A percentile compares a stretch with the other conserved stretches of the same genome.
These are phyloP conservation scores for Aspergillus persii DNA, from an alignment of 2,329 filamentous ascomycete species.

Conservation along the genomic window DNA sequence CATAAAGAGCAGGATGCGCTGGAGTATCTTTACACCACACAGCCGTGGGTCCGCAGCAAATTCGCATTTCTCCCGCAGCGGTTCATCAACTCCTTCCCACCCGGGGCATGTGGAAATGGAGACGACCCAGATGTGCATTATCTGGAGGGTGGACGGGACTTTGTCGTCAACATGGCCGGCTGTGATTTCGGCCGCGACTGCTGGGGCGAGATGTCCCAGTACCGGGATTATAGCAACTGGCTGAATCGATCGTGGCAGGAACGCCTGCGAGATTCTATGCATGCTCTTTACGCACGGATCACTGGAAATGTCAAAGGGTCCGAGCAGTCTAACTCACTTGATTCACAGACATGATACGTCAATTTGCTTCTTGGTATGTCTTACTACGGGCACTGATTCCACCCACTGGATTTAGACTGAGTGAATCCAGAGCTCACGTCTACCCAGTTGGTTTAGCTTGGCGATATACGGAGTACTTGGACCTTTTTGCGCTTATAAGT, in stretches of 20 bases:
- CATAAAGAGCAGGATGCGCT: slow-evolving; percentile 98
- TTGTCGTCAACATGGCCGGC: slow-evolving; percentile 97
- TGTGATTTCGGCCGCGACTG: slow-evolving; percentile 97
- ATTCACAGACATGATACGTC: not conserved
- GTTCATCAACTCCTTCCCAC: slow-evolving; percentile 90
- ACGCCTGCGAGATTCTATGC: slow-evolving; percentile 43
- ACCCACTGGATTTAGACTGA: not conserved
- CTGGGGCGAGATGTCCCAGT: slow-evolving; percentile 97
- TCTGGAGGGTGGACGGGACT: slow-evolving; percentile 78
- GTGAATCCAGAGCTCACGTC: not conserved
- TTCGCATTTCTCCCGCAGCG: slow-evolving; percentile 88
- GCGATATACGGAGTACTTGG: not conserved
- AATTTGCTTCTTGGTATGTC: not conserved
- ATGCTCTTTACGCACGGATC: slow-evolving; percentile 20
- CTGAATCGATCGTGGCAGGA: slow-evolving; percentile 85
- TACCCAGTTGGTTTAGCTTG: not conserved
- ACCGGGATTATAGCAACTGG: slow-evolving; percentile 84
- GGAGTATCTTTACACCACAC: slow-evolving; percentile 84
- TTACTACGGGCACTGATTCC: not conserved
- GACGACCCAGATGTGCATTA: slow-evolving; percentile 77
- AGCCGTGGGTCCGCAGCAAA: slow-evolving; percentile 89
- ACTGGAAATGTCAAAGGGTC: slow-evolving; percentile 10
- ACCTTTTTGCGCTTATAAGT: too few relatives aligned
- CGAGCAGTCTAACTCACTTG: not conserved
- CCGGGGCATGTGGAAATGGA: slow-evolving; percentile 70